These are phyloP conservation scores for Boletus pseudo-olivaceus DNA, from an alignment of 768 basidiomycete genomes.

Conservation along the genomic window DNA sequence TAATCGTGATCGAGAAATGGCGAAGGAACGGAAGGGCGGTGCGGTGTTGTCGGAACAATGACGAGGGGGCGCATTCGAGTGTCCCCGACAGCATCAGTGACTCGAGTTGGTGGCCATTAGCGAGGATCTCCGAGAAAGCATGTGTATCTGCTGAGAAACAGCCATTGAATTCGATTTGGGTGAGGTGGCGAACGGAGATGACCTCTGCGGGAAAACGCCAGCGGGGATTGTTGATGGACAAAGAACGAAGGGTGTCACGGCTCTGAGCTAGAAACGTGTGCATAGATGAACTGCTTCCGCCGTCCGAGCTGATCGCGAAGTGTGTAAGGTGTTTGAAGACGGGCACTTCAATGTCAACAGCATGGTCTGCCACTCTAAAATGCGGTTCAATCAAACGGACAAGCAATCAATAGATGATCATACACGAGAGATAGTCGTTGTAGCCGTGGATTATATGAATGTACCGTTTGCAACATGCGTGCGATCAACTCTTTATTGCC, in stretches of 20 bases:
- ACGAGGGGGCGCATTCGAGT: conserved; percentile 50
- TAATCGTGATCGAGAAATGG: conserved; percentile 57
- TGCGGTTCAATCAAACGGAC: neutral
- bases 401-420: conserved; percentile 6
- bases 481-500: conserved; percentile 51
- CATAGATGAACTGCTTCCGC: conserved; percentile 38
- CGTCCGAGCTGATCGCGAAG: conserved; percentile 51
- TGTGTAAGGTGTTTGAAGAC: conserved; percentile 55
- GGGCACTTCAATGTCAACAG: conserved; percentile 44
- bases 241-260: conserved; percentile 47
- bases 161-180: conserved; percentile 59
- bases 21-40: conserved; percentile 58
- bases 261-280: conserved; percentile 52
- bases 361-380: conserved; percentile 36
- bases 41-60: conserved; percentile 44
- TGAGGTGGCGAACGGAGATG: conserved; percentile 60
- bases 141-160: conserved; percentile 48
- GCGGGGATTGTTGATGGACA: conserved; percentile 50
- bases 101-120: conserved; percentile 61
- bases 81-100: conserved; percentile 52
- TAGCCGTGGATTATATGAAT: conserved; percentile 48
- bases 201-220: conserved; percentile 56
- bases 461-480: conserved; percentile 51
- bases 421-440: conserved; percentile 57
- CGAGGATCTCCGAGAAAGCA: conserved; percentile 56